These are phyloP conservation scores for Chlorella sp. DNA, from an alignment of 139 green algal genomes.

Conservation along the genomic window DNA sequence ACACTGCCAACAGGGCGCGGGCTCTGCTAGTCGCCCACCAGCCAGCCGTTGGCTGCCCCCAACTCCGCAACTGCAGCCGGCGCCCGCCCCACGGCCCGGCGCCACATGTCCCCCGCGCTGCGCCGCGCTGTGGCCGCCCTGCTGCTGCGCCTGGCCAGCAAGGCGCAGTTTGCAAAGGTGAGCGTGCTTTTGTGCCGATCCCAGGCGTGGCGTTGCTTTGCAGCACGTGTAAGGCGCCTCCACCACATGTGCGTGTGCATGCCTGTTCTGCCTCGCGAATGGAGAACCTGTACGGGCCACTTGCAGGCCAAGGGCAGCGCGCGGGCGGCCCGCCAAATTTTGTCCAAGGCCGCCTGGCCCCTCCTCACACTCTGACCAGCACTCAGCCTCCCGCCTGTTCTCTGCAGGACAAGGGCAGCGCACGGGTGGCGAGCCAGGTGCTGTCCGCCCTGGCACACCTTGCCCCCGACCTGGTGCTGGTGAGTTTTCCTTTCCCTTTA, in stretches of 20 bases:
- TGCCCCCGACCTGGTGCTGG: conserved; percentile 69
- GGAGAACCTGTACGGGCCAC: background rate
- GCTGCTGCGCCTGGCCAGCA: conserved; percentile 69
- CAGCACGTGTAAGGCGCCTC: too few species aligned
- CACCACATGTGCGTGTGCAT: background rate
- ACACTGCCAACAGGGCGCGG: too few species aligned
- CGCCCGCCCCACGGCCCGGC: background rate
- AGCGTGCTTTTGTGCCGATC: background rate
- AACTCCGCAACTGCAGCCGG: background rate
- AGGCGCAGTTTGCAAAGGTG: conserved; percentile 86
- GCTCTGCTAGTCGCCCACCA: too few species aligned
- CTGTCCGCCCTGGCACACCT: conserved; percentile 75
- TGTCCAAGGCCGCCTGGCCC: too few species aligned
- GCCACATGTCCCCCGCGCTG: conserved; percentile 1
- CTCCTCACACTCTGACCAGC: too few species aligned
- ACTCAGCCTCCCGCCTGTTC: background rate
- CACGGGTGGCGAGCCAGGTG: conserved; percentile 46
- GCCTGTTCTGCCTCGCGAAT: background rate
- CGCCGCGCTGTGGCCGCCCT: conserved; percentile 45
- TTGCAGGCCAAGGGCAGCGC: too few species aligned
- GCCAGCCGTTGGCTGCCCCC: too few species aligned
- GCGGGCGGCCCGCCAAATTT: too few species aligned
- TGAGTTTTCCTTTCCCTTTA: too few species aligned
- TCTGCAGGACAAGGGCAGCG: conserved; percentile 41
- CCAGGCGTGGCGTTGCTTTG: too few species aligned